Conservation (phyloP, 305 asterid genomes). For the Fraxinus paxiana region DNA sequence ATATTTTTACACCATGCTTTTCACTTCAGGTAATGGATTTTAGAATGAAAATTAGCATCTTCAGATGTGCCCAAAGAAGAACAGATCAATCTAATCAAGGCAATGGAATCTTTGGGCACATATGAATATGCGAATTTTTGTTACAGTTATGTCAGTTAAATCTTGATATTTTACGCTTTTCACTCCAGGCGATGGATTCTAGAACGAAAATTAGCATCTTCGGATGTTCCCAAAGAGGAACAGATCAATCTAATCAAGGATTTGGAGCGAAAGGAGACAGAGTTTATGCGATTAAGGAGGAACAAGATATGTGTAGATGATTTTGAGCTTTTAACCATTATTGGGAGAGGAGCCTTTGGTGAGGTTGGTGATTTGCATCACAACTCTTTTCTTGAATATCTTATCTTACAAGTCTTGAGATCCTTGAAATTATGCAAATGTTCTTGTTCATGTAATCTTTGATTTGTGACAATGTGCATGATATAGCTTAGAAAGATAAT, state of each 20-base stretch:
- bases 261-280: conserved; percentile 90
- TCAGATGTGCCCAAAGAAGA: conserved; percentile 96
- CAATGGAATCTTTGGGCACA: not conserved
- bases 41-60: conserved; percentile 85
- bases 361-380: conserved; percentile 62
- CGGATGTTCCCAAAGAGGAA: conserved; percentile 96
- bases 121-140: not conserved
- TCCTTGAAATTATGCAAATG: conserved; percentile 11
- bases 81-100: conserved; percentile 69
- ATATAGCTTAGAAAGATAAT: not conserved
- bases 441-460: conserved; percentile 1
- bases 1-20: conserved; percentile 11
- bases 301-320: conserved; percentile 93
- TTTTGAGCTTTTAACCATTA: conserved; percentile 89
- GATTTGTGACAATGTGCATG: conserved; percentile 12
- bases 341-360: conserved; percentile 96
- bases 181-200: conserved; percentile 78
- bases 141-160: not conserved
- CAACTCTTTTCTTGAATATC: conserved; percentile 15
- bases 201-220: conserved; percentile 87
- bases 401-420: not conserved
- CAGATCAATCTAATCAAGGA: conserved; percentile 73
- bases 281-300: conserved; percentile 85
- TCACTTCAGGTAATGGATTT: conserved; percentile 69
- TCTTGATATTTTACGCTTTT: not conserved